phyloP scores from a whole-genome alignment of 768 basidiomycete genomes.

The Coprinopsis sp. region DNA sequence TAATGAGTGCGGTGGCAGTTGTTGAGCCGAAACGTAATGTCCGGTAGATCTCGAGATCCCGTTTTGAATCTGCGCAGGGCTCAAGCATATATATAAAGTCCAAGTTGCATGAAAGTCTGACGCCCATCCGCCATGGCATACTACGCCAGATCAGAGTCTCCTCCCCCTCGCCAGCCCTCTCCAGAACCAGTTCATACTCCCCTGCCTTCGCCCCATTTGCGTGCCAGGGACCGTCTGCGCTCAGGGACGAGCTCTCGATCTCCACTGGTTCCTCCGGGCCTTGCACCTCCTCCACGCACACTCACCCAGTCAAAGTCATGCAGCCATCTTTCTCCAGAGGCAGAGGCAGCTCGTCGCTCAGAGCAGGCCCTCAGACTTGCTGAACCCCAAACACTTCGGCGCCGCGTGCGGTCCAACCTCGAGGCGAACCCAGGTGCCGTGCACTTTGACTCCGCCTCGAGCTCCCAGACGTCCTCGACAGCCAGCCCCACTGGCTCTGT shows the following conservation, averaged over 20 bases:
- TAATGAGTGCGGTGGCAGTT: too few species aligned
- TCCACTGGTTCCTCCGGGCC: slow-evolving; percentile 9
- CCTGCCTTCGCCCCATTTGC: slow-evolving; percentile 34
- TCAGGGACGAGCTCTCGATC: not conserved
- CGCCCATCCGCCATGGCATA: slow-evolving; percentile 28
- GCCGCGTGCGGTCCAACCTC: slow-evolving; percentile 10
- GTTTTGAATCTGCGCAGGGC: too few species aligned
- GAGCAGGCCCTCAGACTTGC: not conserved
- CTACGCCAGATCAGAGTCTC: slow-evolving; percentile 34
- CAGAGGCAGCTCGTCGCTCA: not conserved
- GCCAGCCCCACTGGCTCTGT: slow-evolving; percentile 4
- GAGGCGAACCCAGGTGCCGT: not conserved
- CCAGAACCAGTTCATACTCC: slow-evolving; percentile 40
- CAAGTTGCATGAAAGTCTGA: too few species aligned
- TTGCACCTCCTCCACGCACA: slow-evolving; percentile 9
- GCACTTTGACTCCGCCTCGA: not conserved
- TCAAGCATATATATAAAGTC: too few species aligned
- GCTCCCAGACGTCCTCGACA: not conserved
- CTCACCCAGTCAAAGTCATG: slow-evolving; percentile 8
- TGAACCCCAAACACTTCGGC: slow-evolving; percentile 1
- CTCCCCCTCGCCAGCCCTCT: slow-evolving; percentile 49
- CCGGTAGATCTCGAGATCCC: too few species aligned
- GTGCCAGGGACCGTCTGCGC: slow-evolving; percentile 3
- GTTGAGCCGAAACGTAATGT: too few species aligned
- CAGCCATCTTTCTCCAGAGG: slow-evolving; percentile 5